Evolutionary conservation across 257 asterid genomes (phyloP), one percentile per base, ranked within the genome.

Genomic region (Rehmannia glutinosa): DNA sequence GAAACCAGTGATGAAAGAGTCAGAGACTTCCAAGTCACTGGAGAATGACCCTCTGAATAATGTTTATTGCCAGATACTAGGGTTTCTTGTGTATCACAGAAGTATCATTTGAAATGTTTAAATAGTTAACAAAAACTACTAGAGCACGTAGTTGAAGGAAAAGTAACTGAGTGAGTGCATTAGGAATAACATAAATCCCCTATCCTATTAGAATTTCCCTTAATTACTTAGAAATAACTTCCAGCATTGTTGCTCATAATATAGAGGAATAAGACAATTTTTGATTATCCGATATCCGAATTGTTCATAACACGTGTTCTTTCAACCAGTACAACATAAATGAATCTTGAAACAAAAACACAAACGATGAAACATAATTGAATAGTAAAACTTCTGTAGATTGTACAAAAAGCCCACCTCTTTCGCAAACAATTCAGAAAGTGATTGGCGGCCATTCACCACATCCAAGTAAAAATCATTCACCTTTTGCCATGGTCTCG

Each of bases 401-500:
- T 6, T 60, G 30, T 32, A 19, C 24, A 25, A 66, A 64, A 62
- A 8, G 45, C 77, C 27, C 70, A 87, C 96, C 96, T 86, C 87
- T 82, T 84, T 86, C 62, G 73, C 68, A 45, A 86, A 85, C 77
- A 93, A 68, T 45, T 64, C 79, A 17, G 79, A 79, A 59, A 88
- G 71, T 16, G 89, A 82, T 25, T 21, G 71, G 46, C 83, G 75
- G 25, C 91, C 92, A 59, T 79, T 87, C 78, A 86, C 96, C 83
- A 80, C 80, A 43, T 85, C 85, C 64, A 67, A 73, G 71, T 93
- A 93, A 76, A 90, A 86, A 65, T 81, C 83, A 72, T 74, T 80
- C 42, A 93, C 87, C 63, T 77, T 80, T 41, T 80, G 70, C 97
- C 99, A 93, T 24, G 91, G 89, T 75, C 86, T 88, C 19, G 77